A percentile compares a stretch with the other conserved stretches of the same genome.
phyloP scores from a whole-genome alignment of 768 basidiomycete genomes.

The Psilocybe cyanescens region DNA sequence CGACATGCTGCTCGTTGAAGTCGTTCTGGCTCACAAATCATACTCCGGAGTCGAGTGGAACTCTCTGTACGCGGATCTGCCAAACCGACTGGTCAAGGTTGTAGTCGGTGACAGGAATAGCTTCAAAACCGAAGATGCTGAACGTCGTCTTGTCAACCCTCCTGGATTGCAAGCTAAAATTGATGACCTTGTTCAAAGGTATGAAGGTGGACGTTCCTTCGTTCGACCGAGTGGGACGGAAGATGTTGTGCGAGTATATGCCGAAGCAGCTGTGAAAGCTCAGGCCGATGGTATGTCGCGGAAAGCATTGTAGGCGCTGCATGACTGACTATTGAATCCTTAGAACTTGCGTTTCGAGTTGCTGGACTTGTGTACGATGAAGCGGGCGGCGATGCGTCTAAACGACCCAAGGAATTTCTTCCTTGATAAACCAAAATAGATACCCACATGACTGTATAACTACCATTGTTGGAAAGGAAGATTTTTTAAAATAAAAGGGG shows the following conservation, averaged over 20 bases:
- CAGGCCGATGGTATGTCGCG: slow-evolving; percentile 80
- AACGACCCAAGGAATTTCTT: slow-evolving; percentile 77
- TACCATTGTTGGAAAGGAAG: not conserved
- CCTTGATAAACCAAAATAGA: slow-evolving; percentile 39
- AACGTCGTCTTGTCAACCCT: slow-evolving; percentile 84
- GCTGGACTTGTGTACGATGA: slow-evolving; percentile 87
- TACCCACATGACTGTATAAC: not conserved
- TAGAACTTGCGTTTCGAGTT: slow-evolving; percentile 86
- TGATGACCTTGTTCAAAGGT: slow-evolving; percentile 77
- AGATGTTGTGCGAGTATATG: slow-evolving; percentile 97
- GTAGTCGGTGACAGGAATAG: slow-evolving; percentile 78
- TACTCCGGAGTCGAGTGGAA: slow-evolving; percentile 92
- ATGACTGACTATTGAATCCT: not conserved
- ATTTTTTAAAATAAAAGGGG: not conserved
- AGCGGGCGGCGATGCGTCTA: slow-evolving; percentile 75
- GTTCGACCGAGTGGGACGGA: slow-evolving; percentile 98
- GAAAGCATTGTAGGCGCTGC: not conserved
- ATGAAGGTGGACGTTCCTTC: slow-evolving; percentile 87
- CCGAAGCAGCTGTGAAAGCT: slow-evolving; percentile 76
- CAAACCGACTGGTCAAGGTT: slow-evolving; percentile 95
- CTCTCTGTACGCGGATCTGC: slow-evolving; percentile 88
- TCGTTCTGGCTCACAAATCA: slow-evolving; percentile 85
- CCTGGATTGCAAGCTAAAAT: slow-evolving; percentile 79
- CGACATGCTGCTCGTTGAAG: slow-evolving; percentile 94
- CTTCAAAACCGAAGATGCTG: slow-evolving; percentile 94